Conservation (phyloP, 2,329 filamentous ascomycete species). For the Geosmithia flava region DNA sequence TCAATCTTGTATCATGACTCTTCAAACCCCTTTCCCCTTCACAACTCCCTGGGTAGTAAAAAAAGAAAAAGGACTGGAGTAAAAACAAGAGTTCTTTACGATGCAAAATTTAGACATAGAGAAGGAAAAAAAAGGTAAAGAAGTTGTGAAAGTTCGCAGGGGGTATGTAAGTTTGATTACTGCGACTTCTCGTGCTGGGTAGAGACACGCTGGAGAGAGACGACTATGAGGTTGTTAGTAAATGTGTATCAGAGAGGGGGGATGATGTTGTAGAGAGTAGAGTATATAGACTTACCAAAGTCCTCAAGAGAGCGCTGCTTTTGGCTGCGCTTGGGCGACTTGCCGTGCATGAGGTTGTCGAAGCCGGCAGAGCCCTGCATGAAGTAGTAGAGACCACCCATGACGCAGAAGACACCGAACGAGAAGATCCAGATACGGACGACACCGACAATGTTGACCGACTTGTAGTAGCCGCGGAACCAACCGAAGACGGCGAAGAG, state of each 20-base stretch:
- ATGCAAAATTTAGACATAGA: conserved; percentile 25
- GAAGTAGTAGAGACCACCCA: conserved; percentile 64
- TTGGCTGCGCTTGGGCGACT: conserved; percentile 67
- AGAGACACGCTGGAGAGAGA: conserved; percentile 80
- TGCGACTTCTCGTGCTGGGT: conserved; percentile 84
- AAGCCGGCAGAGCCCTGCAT: conserved; percentile 72
- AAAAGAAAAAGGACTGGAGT: no score
- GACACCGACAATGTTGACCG: conserved; percentile 70
- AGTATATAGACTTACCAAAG: conserved; percentile 55
- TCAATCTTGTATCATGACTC: no score
- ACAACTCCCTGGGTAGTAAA: conserved; percentile 12
- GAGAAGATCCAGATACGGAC: conserved; percentile 88
- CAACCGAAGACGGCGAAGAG: conserved; percentile 79
- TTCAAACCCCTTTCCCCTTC: conserved; percentile 18
- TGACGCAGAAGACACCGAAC: conserved; percentile 76
- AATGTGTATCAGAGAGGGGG: not conserved
- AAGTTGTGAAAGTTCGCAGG: conserved; percentile 10
- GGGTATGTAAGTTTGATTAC: conserved; percentile 38
- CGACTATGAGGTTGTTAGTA: conserved; percentile 53
- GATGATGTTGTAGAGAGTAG: not conserved
- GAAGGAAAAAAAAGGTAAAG: conserved; percentile 28
- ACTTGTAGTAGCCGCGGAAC: conserved; percentile 46
- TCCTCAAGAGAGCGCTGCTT: conserved; percentile 82
- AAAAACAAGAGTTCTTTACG: no score
- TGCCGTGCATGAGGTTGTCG: conserved; percentile 89